A percentile compares a stretch with the other conserved stretches of the same genome.
Conservation (phyloP, 352 stramenopile genomes). For the Phytopythium vexans region DNA sequence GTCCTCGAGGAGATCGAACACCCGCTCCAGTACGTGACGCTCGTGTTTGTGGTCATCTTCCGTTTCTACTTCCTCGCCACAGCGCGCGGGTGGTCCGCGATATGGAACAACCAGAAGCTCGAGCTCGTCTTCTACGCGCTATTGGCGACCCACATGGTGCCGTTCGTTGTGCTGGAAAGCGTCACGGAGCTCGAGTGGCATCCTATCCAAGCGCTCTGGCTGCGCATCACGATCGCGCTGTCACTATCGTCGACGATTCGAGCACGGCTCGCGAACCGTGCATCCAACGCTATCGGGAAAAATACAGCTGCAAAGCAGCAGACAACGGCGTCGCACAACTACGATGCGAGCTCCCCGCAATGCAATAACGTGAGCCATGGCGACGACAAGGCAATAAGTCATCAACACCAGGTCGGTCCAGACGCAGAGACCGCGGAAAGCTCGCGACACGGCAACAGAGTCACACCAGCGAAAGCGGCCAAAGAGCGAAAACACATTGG, state of each 20-base stretch:
- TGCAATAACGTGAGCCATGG: too few relatives aligned
- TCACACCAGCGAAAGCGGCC: too few relatives aligned
- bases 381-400: too few relatives aligned
- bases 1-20: constrained; percentile 18
- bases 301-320: neutral
- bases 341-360: neutral
- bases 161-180: constrained; percentile 1
- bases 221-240: constrained; percentile 6
- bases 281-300: too few relatives aligned
- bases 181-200: constrained; percentile 7
- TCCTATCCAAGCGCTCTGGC: constrained; percentile 8
- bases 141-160: constrained; percentile 7
- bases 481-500: too few relatives aligned
- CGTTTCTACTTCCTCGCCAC: constrained; percentile 36
- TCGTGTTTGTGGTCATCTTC: constrained; percentile 11
- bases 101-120: constrained; percentile 6
- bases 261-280: too few relatives aligned
- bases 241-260: constrained; percentile 7
- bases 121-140: constrained; percentile 15
- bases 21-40: constrained; percentile 7
- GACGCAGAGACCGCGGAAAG: too few relatives aligned
- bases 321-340: neutral
- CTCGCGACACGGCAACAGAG: too few relatives aligned
- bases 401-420: too few relatives aligned
- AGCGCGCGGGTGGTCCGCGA: neutral